Conservation (phyloP, 2,329 filamentous ascomycete species). For the Nemania sp. region DNA sequence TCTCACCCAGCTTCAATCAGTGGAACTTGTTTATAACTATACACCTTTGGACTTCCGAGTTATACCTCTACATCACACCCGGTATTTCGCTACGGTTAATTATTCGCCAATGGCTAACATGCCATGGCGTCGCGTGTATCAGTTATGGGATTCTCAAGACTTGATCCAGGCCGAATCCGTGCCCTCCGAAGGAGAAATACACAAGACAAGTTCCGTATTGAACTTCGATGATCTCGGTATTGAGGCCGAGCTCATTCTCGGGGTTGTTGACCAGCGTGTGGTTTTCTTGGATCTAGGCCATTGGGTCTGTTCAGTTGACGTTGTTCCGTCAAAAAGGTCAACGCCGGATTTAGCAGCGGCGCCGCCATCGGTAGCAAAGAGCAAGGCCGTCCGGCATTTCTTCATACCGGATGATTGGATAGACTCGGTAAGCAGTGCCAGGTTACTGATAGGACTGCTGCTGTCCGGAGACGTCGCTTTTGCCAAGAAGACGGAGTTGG, state of each 20-base stretch:
- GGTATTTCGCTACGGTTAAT: conserved; percentile 4
- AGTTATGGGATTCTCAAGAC: conserved; percentile 12
- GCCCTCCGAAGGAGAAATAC: not conserved
- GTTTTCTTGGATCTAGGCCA: conserved; percentile 7
- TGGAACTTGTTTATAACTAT: not conserved
- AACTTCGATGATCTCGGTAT: not conserved
- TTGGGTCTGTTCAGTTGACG: conserved; percentile 17
- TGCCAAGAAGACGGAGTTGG: conserved; percentile 9
- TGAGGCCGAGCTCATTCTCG: conserved; percentile 2
- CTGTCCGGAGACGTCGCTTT: conserved; percentile 16
- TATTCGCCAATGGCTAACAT: not conserved
- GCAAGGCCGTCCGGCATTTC: conserved; percentile 14
- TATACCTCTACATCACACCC: not conserved
- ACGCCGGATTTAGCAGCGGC: not conserved
- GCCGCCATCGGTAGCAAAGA: not conserved
- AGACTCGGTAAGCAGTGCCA: not conserved
- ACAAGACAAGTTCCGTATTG: not conserved
- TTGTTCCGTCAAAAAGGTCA: not conserved
- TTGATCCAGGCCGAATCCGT: not conserved
- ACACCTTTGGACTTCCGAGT: not conserved
- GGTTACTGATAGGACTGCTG: conserved; percentile 5
- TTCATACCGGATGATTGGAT: conserved; percentile 26
- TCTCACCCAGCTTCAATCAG: not conserved
- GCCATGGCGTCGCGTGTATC: not conserved
- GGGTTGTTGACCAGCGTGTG: not conserved